Base-by-base conservation (phyloP, 805 yeast species). In the Sugiyamaella boreocaroliniensis region DNA sequence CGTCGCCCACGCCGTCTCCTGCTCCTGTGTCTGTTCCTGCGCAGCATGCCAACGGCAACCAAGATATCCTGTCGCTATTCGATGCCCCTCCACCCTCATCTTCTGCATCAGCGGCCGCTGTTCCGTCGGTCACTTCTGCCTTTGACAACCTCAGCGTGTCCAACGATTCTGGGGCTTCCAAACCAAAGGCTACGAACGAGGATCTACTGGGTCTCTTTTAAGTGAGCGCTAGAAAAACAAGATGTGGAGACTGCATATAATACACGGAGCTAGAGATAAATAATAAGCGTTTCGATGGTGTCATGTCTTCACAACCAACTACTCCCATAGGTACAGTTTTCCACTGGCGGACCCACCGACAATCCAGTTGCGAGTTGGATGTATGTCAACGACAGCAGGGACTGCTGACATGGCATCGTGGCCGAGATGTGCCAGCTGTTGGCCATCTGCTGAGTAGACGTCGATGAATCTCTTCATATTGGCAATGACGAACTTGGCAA, bases 281-380 rank as follows among this genome's bases (percentile, higher is more conserved):
- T 40, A 40, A 15, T 40, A 10, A 40, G 2, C 15, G 18, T 18
- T 40, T 6, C 9, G 18, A 26, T 15, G 20, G 22, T n/a, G n/a
- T n/a, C 40, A 14, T 5, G 29, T 51, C 12, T 2, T 29, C 15
- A 22, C 26, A 22, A 22, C 26, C 26, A 22, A 11, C 32, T 51
- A 60, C 48, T 47, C 69, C 64, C 76, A 86, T 49, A 88, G 65
- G 64, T 85, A 87, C 0, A 83, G 82, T 63, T 90, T 90, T 7
- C 98, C 98, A 62, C 95, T 86, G 18, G 97, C 93, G 55, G 90
- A 86, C 9, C 96, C 98, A 0, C 99, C 99, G 2, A 80, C 89
- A 4, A 86, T 69, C 97, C 97, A 89, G 66, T 92, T 89, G 61
- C 83, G 77, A 0, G 86, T 78, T 1, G 90, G 95, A 65, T 93